Conservation (phyloP, 495 filamentous ascomycete genomes). For the Xeromyces bisporus region DNA sequence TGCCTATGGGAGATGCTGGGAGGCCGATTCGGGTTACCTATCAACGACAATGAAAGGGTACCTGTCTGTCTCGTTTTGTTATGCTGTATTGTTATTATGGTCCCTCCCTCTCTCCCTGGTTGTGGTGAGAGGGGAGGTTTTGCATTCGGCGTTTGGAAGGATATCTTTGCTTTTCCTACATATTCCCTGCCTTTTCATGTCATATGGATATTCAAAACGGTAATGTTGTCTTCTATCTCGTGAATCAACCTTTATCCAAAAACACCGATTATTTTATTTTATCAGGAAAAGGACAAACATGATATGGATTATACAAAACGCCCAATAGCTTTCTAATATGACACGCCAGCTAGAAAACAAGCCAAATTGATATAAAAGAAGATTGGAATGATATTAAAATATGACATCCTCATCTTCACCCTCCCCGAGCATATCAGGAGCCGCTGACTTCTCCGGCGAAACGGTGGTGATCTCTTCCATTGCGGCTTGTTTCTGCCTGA, state of each 20-base stretch:
- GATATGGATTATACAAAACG: too few species aligned
- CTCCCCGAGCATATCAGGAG: slow-evolving; percentile 59
- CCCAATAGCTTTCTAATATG: slow-evolving; percentile 5
- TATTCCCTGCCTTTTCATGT: too few species aligned
- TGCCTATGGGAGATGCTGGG: slow-evolving; percentile 58
- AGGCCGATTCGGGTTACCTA: slow-evolving; percentile 71
- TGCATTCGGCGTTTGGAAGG: too few species aligned
- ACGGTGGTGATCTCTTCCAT: slow-evolving; percentile 18
- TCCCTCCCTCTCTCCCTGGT: slow-evolving; percentile 1
- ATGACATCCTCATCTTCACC: slow-evolving; percentile 90
- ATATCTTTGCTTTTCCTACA: too few species aligned
- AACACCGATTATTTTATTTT: too few species aligned
- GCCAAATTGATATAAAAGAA: slow-evolving; percentile 2
- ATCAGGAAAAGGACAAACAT: too few species aligned
- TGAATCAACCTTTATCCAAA: too few species aligned
- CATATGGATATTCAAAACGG: too few species aligned
- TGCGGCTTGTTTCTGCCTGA: slow-evolving; percentile 33
- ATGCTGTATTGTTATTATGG: slow-evolving; percentile 1
- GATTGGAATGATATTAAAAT: slow-evolving; percentile 55
- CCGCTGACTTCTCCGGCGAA: slow-evolving; percentile 26
- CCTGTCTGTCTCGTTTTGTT: slow-evolving; percentile 3
- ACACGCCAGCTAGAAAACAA: slow-evolving; percentile 10
- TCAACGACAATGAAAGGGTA: slow-evolving; percentile 55
- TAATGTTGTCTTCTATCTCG: too few species aligned
- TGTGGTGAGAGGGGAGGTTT: too few species aligned